phyloP scores from a whole-genome alignment of 2,329 filamentous ascomycete genomes.

The Fusarium sterilihyphosum region DNA sequence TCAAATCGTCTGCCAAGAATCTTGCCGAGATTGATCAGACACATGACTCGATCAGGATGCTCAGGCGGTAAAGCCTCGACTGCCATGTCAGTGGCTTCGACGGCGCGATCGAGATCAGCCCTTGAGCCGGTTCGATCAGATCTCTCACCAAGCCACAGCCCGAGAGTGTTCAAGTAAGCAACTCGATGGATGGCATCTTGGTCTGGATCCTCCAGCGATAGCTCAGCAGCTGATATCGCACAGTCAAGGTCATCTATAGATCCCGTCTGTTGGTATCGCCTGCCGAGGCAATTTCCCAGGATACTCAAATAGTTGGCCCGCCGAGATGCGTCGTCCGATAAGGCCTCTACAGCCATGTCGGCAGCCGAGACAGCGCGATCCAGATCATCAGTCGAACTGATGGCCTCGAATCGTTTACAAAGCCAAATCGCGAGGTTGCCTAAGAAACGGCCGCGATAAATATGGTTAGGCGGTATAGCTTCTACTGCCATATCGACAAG shows the following conservation, averaged over 20 bases:
- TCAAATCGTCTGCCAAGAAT: neutral
- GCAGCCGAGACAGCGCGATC: neutral
- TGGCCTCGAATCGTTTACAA: neutral
- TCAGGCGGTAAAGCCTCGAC: neutral
- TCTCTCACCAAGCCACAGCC: neutral
- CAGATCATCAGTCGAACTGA: neutral
- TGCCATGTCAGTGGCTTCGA: neutral
- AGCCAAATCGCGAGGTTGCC: neutral
- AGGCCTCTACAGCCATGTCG: neutral
- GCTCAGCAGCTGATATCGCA: neutral
- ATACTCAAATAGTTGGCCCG: neutral
- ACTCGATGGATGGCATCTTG: neutral
- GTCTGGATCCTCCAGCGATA: neutral
- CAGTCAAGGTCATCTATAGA: neutral
- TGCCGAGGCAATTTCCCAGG: neutral
- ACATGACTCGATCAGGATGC: neutral
- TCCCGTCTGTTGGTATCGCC: neutral
- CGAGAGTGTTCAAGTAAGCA: neutral
- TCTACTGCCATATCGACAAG: neutral
- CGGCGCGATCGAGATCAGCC: neutral
- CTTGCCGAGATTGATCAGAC: neutral
- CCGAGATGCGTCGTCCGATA: neutral
- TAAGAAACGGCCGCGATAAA: neutral
- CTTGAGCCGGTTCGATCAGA: neutral
- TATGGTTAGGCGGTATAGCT: neutral